Conservation (phyloP, 768 basidiomycete species). For the Lepiota venenata region DNA sequence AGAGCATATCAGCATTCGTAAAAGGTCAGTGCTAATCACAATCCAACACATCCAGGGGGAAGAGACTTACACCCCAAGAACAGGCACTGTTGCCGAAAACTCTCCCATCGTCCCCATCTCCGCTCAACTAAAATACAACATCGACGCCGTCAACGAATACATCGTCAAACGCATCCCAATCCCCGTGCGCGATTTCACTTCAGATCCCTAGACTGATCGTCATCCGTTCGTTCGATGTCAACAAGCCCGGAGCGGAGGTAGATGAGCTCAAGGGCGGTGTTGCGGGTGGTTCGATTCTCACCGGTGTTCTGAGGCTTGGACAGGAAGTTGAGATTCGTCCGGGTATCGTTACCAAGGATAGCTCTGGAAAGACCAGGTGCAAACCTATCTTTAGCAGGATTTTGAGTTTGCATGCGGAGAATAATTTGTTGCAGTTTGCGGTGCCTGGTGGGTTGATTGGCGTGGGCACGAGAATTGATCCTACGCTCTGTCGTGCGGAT, state of each 20-base stretch:
- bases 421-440: slow-evolving; percentile 89
- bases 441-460: slow-evolving; percentile 98
- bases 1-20: slow-evolving; percentile 93
- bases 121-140: slow-evolving; percentile 98
- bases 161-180: slow-evolving; percentile 97
- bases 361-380: slow-evolving; percentile 84
- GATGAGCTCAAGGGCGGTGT: slow-evolving; percentile 98
- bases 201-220: slow-evolving; percentile 93
- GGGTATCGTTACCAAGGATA: slow-evolving; percentile 95
- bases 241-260: slow-evolving; percentile 97
- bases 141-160: slow-evolving; percentile 98
- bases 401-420: slow-evolving; percentile 92
- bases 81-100: slow-evolving; percentile 94
- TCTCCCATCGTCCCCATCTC: slow-evolving; percentile 99
- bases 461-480: slow-evolving; percentile 96
- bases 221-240: slow-evolving; percentile 99
- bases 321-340: slow-evolving; percentile 96
- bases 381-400: slow-evolving; percentile 92
- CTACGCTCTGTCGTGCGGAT: slow-evolving; percentile 95
- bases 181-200: slow-evolving; percentile 88
- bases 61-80: slow-evolving; percentile 2
- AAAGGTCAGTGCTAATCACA: slow-evolving; percentile 64
- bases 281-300: slow-evolving; percentile 94
- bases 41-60: too few species aligned
- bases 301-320: slow-evolving; percentile 85